Percentiles rank a stretch among this genome's conserved stretches.
These are phyloP conservation scores for Boletales sp. DNA, from an alignment of 768 basidiomycete genomes.

Conservation along the genomic window DNA sequence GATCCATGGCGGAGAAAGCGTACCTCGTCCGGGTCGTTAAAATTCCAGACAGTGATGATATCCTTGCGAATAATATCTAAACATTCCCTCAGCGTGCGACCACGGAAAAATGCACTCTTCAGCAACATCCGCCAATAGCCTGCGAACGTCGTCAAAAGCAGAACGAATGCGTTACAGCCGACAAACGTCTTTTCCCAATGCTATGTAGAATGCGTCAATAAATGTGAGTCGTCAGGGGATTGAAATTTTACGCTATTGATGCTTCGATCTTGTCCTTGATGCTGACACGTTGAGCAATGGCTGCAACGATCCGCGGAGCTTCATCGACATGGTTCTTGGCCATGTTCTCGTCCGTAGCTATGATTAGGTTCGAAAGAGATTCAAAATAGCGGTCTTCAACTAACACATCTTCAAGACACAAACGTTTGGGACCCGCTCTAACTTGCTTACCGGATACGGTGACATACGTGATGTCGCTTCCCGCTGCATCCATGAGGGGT, in stretches of 20 bases:
- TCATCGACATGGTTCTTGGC: constrained; percentile 3
- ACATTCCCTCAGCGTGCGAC: constrained; percentile 7
- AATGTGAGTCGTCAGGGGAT: no score
- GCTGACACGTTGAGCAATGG: constrained; percentile 14
- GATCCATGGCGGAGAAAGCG: neutral
- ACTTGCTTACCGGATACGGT: constrained; percentile 9
- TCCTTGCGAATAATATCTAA: constrained; percentile 11
- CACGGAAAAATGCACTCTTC: constrained; percentile 6
- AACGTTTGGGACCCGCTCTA: neutral
- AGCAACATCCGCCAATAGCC: constrained; percentile 11
- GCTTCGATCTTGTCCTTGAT: constrained; percentile 14
- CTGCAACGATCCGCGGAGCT: constrained; percentile 5
- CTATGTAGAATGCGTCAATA: neutral
- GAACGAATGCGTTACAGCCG: no score
- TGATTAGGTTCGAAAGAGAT: constrained; percentile 3
- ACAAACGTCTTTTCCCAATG: constrained; percentile 13
- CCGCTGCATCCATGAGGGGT: constrained; percentile 2
- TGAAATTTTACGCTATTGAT: constrained; percentile 6
- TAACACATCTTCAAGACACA: neutral
- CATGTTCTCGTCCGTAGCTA: constrained; percentile 5
- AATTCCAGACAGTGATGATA: constrained; percentile 11
- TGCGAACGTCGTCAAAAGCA: neutral
- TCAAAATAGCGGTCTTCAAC: constrained; percentile 1
- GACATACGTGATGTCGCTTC: neutral
- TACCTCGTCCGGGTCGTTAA: constrained; percentile 11